Base-by-base conservation (phyloP, 2,329 filamentous ascomycete species). In the Apiospora koreana region DNA sequence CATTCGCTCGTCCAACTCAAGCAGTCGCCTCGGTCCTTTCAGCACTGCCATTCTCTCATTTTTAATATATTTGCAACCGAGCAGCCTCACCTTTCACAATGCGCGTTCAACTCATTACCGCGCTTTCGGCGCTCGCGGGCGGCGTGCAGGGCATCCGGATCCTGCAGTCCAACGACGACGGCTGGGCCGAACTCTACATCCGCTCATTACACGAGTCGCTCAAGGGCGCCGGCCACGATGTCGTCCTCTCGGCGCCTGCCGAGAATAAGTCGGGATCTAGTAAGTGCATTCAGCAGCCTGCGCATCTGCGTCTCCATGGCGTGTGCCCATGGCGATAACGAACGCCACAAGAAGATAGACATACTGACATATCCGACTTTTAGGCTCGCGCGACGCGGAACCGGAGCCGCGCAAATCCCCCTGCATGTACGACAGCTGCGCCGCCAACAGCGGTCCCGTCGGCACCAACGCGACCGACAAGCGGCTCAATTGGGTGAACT, bases 401-500 rank as follows among this genome's bases (percentile, higher is more conserved):
- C 89, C 90, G 0, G 78, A 75, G 1, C 77, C 80, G 1, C 85
- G 89, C 64, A 83, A 78, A 2, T 71, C 80, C 0, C 77, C 88
- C 0, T 94, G 92, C 77, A 80, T 91, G 71, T 92, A 87, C 79
- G 76, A 87, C 77, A 90, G 86, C 76, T 94, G 92, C 76, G 83
- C 88, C 0, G 80, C 85, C 12, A 83, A 84, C 73, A 88, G 86
- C 75, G 86, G 87, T 1, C 81, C 89, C 1, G 83, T 84, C 21
- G 91, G 91, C 48, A 79, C 80, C 73, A 91, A 93, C 75, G 79
- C 82, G 12, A 86, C 86, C 0, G 83, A 87, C 71, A 83, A 87
- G 0, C 86, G 87, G 6, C 84, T 92, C 64, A 91, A 92, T 83
- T 93, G 91, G 84, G 91, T 93, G 71, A 93, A 93, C 82, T 91